Evolutionary conservation across 805 yeast species (phyloP).

Genomic region (Deakozyma indianensis): DNA sequence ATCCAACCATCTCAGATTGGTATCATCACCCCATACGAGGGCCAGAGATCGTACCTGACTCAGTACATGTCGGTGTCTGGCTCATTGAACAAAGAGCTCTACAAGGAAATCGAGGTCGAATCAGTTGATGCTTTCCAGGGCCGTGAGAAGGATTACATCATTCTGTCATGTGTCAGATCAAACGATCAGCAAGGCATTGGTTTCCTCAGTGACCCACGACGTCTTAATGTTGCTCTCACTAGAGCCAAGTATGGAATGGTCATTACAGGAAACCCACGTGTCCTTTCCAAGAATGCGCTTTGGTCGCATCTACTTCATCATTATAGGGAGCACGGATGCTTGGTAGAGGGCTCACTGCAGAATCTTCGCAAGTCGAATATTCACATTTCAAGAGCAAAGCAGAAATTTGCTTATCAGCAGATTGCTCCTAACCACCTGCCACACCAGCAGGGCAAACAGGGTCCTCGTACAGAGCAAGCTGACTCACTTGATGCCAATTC

Average conservation of each 20-base stretch:
- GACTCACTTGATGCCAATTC: constrained; percentile 4
- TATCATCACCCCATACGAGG: constrained; percentile 88
- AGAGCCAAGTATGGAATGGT: constrained; percentile 75
- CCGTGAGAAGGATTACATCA: constrained; percentile 68
- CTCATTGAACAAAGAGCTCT: constrained; percentile 46
- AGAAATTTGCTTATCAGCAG: background rate
- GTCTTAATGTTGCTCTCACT: constrained; percentile 80
- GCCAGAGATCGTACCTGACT: constrained; percentile 71
- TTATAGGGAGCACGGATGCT: constrained; percentile 69
- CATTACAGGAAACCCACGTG: constrained; percentile 71
- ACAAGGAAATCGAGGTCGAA: constrained; percentile 68
- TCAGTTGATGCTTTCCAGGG: constrained; percentile 96
- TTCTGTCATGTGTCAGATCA: constrained; percentile 71
- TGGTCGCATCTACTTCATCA: constrained; percentile 73
- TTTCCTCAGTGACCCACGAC: constrained; percentile 69
- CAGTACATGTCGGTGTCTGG: constrained; percentile 69
- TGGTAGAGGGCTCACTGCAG: constrained; percentile 82
- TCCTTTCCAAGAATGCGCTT: constrained; percentile 51
- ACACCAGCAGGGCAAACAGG: background rate
- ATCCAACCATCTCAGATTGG: constrained; percentile 74
- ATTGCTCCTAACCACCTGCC: background rate
- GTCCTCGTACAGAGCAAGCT: background rate
- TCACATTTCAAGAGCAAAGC: background rate
- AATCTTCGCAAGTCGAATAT: constrained; percentile 50
- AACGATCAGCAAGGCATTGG: constrained; percentile 66